phyloP scores from a whole-genome alignment of 2,329 filamentous ascomycete genomes.

The Aspergillus oerlinghausenensis region DNA sequence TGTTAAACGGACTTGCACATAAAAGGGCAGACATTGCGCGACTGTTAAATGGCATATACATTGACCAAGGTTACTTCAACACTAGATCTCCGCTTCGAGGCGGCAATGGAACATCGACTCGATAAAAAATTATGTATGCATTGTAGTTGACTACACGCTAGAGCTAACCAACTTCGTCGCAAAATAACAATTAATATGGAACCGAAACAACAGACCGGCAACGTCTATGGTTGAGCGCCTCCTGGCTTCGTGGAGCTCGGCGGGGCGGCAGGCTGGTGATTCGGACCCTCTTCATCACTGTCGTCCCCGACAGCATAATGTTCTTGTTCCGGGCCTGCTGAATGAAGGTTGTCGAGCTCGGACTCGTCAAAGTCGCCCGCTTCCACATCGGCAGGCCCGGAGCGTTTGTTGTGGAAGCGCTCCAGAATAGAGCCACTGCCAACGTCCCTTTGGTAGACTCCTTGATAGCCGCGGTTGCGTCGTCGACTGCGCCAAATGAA shows the following conservation, averaged over 20 bases:
- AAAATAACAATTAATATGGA: conserved; percentile 5
- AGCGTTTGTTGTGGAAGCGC: conserved; percentile 43
- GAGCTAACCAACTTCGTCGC: neutral
- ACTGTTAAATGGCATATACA: neutral
- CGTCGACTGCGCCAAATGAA: conserved; percentile 57
- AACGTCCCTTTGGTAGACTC: conserved; percentile 42
- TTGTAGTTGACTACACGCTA: neutral
- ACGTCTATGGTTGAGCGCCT: conserved; percentile 5
- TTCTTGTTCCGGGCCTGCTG: conserved; percentile 29
- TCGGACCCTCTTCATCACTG: conserved; percentile 34
- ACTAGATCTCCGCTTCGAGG: neutral
- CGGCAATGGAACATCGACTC: neutral
- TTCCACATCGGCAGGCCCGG: conserved; percentile 49
- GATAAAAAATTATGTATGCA: neutral
- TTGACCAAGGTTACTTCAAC: neutral
- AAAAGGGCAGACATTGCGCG: neutral
- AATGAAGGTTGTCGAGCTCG: conserved; percentile 54
- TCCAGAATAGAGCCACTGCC: conserved; percentile 41
- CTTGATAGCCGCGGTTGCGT: conserved; percentile 40
- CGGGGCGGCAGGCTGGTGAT: conserved; percentile 8
- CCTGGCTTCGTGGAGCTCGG: conserved; percentile 2
- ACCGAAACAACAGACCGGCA: conserved; percentile 1
- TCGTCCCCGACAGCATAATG: conserved; percentile 49
- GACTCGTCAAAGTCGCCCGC: conserved; percentile 60
- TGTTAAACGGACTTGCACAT: neutral